phyloP scores from a whole-genome alignment of 257 asterid genomes.

The Lithospermum erythrorhizon region DNA sequence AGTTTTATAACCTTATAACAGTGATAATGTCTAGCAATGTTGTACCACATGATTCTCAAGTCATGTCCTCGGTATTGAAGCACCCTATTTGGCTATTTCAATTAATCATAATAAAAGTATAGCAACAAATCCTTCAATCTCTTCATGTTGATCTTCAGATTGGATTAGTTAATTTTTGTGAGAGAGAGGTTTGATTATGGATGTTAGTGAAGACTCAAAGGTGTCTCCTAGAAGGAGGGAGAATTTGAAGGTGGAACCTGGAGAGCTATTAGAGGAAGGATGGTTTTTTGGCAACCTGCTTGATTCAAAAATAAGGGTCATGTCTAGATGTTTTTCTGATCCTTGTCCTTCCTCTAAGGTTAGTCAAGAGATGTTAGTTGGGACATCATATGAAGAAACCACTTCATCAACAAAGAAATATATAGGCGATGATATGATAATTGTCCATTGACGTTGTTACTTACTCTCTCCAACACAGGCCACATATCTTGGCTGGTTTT shows the following conservation, averaged over 20 bases:
- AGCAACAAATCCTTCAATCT: background rate
- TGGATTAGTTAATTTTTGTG: background rate
- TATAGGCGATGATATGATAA: background rate
- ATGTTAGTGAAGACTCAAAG: background rate
- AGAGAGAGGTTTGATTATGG: background rate
- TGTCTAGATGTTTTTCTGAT: conserved; percentile 51
- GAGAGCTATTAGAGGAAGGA: conserved; percentile 40
- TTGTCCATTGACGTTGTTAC: too few species aligned
- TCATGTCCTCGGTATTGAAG: too few species aligned
- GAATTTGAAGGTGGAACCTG: conserved; percentile 33
- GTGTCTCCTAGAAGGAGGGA: background rate
- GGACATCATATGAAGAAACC: conserved; percentile 43
- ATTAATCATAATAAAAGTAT: background rate
- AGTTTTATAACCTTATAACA: background rate
- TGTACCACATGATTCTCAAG: conserved; percentile 1
- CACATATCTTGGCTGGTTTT: too few species aligned
- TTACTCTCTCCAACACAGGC: too few species aligned
- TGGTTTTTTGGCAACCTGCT: conserved; percentile 76
- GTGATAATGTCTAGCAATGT: background rate
- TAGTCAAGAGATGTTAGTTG: conserved; percentile 15
- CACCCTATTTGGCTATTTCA: background rate
- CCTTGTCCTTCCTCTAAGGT: conserved; percentile 33
- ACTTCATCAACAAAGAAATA: conserved; percentile 26
- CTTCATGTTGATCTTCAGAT: background rate
- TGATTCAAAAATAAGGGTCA: conserved; percentile 35